These are phyloP conservation scores for Monilinia laxa DNA, from an alignment of 2,329 filamentous ascomycete genomes.

Conservation along the genomic window DNA sequence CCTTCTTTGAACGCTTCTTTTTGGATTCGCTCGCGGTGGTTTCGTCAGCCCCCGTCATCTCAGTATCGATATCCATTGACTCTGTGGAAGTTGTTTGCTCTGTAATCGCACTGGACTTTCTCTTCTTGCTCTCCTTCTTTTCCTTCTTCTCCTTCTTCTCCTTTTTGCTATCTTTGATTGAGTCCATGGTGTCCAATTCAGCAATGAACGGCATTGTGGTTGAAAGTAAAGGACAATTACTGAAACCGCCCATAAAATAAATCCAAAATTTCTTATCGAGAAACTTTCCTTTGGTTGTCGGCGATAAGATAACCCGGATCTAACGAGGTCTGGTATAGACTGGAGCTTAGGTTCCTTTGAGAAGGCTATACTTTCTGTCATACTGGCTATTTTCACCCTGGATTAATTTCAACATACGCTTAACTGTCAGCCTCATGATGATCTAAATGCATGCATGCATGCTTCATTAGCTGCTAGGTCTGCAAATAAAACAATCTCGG, in stretches of 20 bases:
- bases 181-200: conserved; percentile 11
- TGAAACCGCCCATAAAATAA: background rate
- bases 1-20: conserved; percentile 28
- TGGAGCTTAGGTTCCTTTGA: background rate
- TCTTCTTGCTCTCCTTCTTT: conserved; percentile 28
- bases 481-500: conserved; percentile 7
- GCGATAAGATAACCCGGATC: conserved; percentile 20
- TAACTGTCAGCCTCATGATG: conserved; percentile 14
- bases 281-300: conserved; percentile 17
- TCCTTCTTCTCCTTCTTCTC: conserved; percentile 17
- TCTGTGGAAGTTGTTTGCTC: conserved; percentile 11
- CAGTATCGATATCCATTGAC: conserved; percentile 15
- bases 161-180: conserved; percentile 4
- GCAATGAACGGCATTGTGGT: conserved; percentile 16
- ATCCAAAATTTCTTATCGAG: conserved; percentile 26
- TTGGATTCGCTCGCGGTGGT: conserved; percentile 15
- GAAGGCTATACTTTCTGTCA: conserved; percentile 9
- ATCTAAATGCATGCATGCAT: conserved; percentile 8
- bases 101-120: conserved; percentile 27
- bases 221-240: conserved; percentile 3
- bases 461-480: too few relatives aligned
- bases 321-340: conserved; percentile 15
- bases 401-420: conserved; percentile 2
- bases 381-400: conserved; percentile 18
- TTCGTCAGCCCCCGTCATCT: conserved; percentile 7